Evolutionary conservation across 2,329 filamentous ascomycete species (phyloP), one percentile per base, ranked within the genome.

Genomic region (Sodiomyces alkalinus): DNA sequence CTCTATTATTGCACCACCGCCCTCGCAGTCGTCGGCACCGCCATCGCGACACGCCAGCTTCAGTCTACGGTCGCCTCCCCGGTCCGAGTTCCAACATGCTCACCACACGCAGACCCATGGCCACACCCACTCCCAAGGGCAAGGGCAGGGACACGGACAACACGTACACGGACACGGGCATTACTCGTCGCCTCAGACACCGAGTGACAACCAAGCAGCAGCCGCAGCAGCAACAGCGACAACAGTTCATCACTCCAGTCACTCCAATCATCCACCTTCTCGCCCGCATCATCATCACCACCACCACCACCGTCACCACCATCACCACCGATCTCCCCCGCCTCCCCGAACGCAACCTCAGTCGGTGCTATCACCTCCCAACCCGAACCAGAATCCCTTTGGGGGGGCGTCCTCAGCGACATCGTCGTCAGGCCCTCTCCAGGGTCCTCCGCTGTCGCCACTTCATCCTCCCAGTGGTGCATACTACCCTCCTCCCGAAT

Each of bases 31-130:
- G 23, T 28, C 26, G 30, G n/a, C n/a, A n/a, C 45, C 43, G 38
- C 45, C 44, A 41, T 48, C 53, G 39, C 53, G 51, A 37, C 58
- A 56, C 42, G 52, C 56, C 33, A 46, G 47, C 48, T 64, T 65
- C 46, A 58, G 49, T 44, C 48, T 64, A 47, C 56, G 61, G 45
- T 66, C 62, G 34, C 60, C 61, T 36, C 58, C 60, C 27, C 56
- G 57, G 15, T 35, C 53, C 38, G 56, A 60, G 38, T 58, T 53
- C 33, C 45, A 39, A 22, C 42, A 39, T 36, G 44, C 35, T 47
- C 45, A 30, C 29, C 41, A 40, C 25, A 43, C 49, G 22, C 42
- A 47, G 18, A 29, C 41, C 29, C 48, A 47, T 36, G 38, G 44
- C 27, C 35, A 32, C 32, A 30, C 34, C 11, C 31, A 39, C 14